A percentile compares a stretch with the other conserved stretches of the same genome.
Conservation (phyloP, 139 green algal species). For the Mesotaenium endlicherianum region DNA sequence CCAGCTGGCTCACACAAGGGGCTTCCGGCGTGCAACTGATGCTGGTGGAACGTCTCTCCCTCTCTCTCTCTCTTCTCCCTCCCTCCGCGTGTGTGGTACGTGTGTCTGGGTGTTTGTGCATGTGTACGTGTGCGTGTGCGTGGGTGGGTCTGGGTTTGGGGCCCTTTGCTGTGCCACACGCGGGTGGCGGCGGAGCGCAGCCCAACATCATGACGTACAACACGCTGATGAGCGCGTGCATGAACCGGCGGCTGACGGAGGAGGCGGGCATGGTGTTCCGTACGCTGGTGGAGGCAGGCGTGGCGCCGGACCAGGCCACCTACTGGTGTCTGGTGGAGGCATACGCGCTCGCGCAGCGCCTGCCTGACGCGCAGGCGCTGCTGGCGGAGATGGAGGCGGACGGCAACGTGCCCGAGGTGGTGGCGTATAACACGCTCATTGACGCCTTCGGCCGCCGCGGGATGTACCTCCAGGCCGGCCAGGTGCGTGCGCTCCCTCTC, state of each 20-base stretch:
- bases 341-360: not conserved
- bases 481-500: constrained; percentile 28
- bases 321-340: constrained; percentile 38
- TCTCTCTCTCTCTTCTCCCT: not conserved
- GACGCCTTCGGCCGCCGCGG: constrained; percentile 14
- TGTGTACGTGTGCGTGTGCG: no score
- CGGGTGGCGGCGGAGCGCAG: no score
- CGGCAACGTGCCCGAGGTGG: constrained; percentile 27
- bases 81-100: no score
- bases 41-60: no score
- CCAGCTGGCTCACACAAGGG: no score
- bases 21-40: no score
- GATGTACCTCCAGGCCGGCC: constrained; percentile 8
- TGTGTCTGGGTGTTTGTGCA: no score
- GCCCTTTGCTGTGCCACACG: no score
- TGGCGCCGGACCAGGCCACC: constrained; percentile 18
- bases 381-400: constrained; percentile 29
- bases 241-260: constrained; percentile 13
- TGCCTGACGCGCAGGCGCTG: constrained; percentile 10
- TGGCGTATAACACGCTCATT: constrained; percentile 43
- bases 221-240: constrained; percentile 41
- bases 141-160: no score
- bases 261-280: constrained; percentile 33
- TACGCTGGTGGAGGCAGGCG: constrained; percentile 23
- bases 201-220: constrained; percentile 51